Evolutionary conservation across 345 rosid species (phyloP).

Genomic region (Anastatica hierochuntica): DNA sequence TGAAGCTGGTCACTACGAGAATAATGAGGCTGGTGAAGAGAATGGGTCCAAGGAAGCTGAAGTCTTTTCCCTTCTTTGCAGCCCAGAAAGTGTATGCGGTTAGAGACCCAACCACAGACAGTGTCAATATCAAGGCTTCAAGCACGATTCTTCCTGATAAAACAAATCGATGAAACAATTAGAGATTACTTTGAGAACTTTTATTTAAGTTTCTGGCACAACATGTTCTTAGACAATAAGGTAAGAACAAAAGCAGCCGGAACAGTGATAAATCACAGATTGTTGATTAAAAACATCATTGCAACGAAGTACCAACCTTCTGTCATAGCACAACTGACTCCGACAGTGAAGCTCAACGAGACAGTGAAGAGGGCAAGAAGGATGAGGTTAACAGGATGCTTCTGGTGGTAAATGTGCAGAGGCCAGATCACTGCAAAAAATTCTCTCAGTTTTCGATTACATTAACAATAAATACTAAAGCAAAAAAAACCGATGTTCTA

Average conservation of each 20-base stretch:
- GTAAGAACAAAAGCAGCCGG: background rate
- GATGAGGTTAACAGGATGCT: slow-evolving; percentile 80
- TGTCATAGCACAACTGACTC: slow-evolving; percentile 80
- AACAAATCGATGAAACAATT: background rate
- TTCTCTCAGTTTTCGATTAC: background rate
- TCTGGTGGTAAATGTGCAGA: slow-evolving; percentile 80
- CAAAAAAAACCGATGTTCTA: background rate
- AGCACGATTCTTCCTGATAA: slow-evolving; percentile 86
- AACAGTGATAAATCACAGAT: background rate
- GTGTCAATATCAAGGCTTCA: slow-evolving; percentile 76
- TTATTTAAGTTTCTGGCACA: background rate
- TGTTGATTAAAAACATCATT: background rate
- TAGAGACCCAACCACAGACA: slow-evolving; percentile 67
- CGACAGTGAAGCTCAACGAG: slow-evolving; percentile 75
- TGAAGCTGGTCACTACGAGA: slow-evolving; percentile 64
- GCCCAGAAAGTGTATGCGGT: slow-evolving; percentile 99
- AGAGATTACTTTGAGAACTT: background rate
- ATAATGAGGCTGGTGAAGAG: slow-evolving; percentile 75
- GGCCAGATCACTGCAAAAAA: slow-evolving; percentile 81
- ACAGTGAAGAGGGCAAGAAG: slow-evolving; percentile 78
- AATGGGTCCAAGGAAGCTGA: slow-evolving; percentile 82
- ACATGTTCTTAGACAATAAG: background rate
- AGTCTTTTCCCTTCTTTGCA: slow-evolving; percentile 88
- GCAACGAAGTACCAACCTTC: slow-evolving; percentile 43
- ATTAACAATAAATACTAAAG: background rate